Evolutionary conservation across 495 filamentous ascomycete species (phyloP).

Genomic region (Jackrogersella minutella): DNA sequence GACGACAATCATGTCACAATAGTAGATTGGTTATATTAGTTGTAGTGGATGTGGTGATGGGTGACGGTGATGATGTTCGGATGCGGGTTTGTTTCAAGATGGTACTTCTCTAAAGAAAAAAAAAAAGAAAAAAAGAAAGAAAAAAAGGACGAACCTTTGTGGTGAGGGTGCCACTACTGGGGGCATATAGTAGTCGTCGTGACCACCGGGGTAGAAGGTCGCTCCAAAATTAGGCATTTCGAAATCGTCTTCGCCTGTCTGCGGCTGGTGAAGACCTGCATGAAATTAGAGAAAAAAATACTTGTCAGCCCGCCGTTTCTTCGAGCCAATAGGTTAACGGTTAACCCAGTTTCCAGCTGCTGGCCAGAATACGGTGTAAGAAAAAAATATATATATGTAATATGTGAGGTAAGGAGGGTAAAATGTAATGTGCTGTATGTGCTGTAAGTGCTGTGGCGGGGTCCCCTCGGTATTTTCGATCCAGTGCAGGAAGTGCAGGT

Average conservation of each 20-base stretch:
- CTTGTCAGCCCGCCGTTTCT: constrained; percentile 40
- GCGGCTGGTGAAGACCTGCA: constrained; percentile 51
- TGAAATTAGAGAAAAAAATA: constrained; percentile 46
- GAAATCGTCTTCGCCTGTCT: constrained; percentile 51
- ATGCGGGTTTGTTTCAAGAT: constrained; percentile 2
- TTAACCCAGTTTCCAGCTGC: constrained; percentile 8
- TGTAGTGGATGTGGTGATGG: not conserved
- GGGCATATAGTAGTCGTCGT: constrained; percentile 87
- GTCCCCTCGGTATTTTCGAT: constrained; percentile 1
- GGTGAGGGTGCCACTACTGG: constrained; percentile 73
- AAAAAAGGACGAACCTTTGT: constrained; percentile 73
- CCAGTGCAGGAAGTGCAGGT: no score
- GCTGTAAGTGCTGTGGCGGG: constrained; percentile 1
- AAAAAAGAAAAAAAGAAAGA: constrained; percentile 32
- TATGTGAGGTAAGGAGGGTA: constrained; percentile 14
- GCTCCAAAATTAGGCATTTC: constrained; percentile 70
- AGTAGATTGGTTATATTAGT: not conserved
- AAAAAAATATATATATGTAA: constrained; percentile 17
- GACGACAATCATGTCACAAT: constrained; percentile 22
- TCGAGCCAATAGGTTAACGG: constrained; percentile 33
- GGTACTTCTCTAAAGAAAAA: constrained; percentile 18
- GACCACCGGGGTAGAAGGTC: constrained; percentile 88
- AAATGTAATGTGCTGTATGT: not conserved
- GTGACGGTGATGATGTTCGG: no score
- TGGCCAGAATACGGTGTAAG: constrained; percentile 21